Evolutionary conservation across 164 flowering plant species (phyloP), one percentile per base, ranked within the genome.

Genomic region (Magnolia officinalis): DNA sequence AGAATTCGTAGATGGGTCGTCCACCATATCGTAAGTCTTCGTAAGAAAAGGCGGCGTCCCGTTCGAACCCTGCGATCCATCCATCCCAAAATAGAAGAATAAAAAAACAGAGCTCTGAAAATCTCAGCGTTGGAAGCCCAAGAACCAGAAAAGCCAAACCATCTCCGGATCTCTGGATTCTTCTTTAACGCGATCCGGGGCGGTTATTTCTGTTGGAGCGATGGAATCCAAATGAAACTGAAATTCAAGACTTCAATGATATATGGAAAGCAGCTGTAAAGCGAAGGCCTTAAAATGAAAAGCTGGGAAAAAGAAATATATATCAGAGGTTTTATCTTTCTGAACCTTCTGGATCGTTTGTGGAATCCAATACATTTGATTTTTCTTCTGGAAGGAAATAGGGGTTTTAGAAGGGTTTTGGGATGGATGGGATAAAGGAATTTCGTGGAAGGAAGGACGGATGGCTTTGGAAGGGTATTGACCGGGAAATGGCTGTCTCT

Each of bases 21-120:
- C 91, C 20, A 90, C 89, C 88, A 90, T 84, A 52, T 90, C 90
- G 80, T 89, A 90, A 0, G 91, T 89, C 78, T 90, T 90, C 6
- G 81, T 74, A 21, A 90, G 87, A 77, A 90, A 90, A 29, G 91
- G 94, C 0, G 94, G 81, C 2, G 88, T 88, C 5, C 87, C 75
- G 82, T 70, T 83, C 8, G 89, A 83, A 73, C 88, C 80, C 71
- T 84, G 87, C 3, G 87, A 76, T 24, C 76, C 87, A 75, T 88
- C 90, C 91, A 88, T 87, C 66, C 63, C 64, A 18, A 64, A 9
- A n/a, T 37, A 58, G 45, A 2, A 63, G 45, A 37, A 21, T 7
- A 8, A 66, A 13, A 14, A 11, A 4, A 2, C 4, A 68, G 2
- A 68, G 7, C 2, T 68, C 50, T 24, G 19, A 5, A 68, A 31